Evolutionary conservation across 495 filamentous ascomycete species (phyloP), one percentile per base, ranked within the genome.

Genomic region (Hyaloscypha variabilis): DNA sequence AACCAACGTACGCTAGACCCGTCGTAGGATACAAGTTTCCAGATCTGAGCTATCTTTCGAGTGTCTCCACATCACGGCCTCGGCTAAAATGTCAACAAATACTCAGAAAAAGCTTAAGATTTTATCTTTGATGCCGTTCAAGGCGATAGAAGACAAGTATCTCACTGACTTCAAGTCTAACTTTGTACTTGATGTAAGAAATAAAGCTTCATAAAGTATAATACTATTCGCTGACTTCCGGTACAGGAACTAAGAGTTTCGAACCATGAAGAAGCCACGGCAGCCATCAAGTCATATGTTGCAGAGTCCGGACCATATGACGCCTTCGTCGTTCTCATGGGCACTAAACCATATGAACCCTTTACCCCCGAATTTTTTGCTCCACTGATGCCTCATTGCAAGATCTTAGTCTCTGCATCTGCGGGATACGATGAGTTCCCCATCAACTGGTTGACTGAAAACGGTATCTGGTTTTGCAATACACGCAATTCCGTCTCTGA

Each of bases 341-440:
- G 76, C 26, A 79, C 74, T 0, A 62, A 61, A 14, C 75, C 77
- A 13, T 79, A 74, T 46, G 77, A 79, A 63, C 77, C 75, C 2
- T 80, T 78, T 65, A 77, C 79, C 61, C 66, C 64, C 19, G 77
- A 75, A 21, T 68, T 80, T 25, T 64, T 80, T 21, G 57, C 39
- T 11, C 23, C 67, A 10, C 64, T 79, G 3, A 19, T 63, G 2
- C 74, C 72, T 0, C 29, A 65, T 14, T 77, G 71, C 56, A 71
- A 74, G 39, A 72, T 79, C 59, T 73, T 80, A 34, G 54, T 62
- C n/a, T 77, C 76, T 21, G 72, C 73, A 17, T 66, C 67, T 25
- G 76, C 74, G 1, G 75, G 78, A n/a, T 78, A 72, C 66, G 75
- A 81, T 64, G 74, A 79, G 64, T 76, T 79, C 59, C 71, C 74